Conservation (phyloP, 257 asterid genomes). For the Pogostemon cablin region DNA sequence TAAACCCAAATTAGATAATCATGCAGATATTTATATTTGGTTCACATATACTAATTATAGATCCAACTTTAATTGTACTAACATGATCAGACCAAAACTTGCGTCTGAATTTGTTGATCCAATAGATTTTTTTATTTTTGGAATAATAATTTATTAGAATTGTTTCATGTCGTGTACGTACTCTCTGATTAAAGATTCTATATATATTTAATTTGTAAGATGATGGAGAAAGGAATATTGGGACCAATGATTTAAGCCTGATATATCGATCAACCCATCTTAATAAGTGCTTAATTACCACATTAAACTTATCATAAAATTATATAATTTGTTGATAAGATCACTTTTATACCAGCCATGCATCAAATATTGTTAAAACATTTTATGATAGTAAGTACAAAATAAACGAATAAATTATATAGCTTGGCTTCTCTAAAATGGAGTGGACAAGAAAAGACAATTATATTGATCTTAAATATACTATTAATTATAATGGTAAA, state of each 20-base stretch:
- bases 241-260: constrained; percentile 10
- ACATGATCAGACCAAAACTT: not conserved
- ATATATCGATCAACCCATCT: not conserved
- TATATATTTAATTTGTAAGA: not conserved
- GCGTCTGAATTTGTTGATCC: constrained; percentile 18
- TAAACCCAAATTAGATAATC: too few species aligned
- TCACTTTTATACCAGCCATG: not conserved
- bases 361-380: too few species aligned
- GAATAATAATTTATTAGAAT: not conserved
- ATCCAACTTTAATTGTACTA: not conserved
- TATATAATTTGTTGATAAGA: not conserved
- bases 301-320: not conserved
- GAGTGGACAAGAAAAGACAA: too few species aligned
- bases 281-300: not conserved
- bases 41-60: not conserved
- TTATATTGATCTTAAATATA: too few species aligned
- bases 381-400: too few species aligned
- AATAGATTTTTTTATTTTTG: not conserved
- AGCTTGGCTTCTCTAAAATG: too few species aligned
- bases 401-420: too few species aligned
- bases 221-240: constrained; percentile 21
- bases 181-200: constrained; percentile 11
- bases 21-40: too few species aligned
- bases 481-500: too few species aligned
- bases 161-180: constrained; percentile 27